These are phyloP conservation scores for Backusella westeae DNA, from an alignment of 192 early-diverging fungal species.

Conservation along the genomic window DNA sequence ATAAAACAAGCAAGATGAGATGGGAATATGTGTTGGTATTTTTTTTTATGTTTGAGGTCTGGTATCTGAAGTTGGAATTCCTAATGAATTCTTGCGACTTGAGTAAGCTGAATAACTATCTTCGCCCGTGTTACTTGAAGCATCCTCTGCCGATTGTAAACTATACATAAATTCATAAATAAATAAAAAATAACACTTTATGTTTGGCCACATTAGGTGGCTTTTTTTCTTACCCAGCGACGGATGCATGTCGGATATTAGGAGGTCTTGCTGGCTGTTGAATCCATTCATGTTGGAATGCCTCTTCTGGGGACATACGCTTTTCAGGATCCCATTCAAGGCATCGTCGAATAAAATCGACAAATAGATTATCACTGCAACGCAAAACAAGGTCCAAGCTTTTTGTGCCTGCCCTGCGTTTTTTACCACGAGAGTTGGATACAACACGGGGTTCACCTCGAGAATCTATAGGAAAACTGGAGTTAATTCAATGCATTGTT, in stretches of 20 bases:
- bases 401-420: conserved; percentile 74
- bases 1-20: not conserved
- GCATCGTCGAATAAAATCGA: conserved; percentile 84
- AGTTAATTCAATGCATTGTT: conserved; percentile 9
- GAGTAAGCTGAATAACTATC: not conserved
- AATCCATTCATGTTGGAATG: conserved; percentile 84
- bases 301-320: conserved; percentile 83
- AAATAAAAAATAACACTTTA: not conserved
- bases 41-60: not conserved
- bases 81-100: not conserved
- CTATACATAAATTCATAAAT: not conserved
- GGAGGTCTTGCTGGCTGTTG: conserved; percentile 5
- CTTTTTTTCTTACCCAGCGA: not conserved
- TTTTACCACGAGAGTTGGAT: conserved; percentile 87
- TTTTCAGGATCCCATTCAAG: conserved; percentile 89
- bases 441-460: conserved; percentile 57
- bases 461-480: conserved; percentile 28
- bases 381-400: conserved; percentile 72
- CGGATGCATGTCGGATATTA: not conserved
- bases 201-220: not conserved
- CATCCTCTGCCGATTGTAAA: not conserved
- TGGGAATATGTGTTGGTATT: not conserved
- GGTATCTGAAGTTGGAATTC: not conserved
- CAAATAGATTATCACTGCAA: conserved; percentile 72
- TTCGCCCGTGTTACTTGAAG: not conserved